Evolutionary conservation across 2,329 filamentous ascomycete species (phyloP).

Genomic region (Fusarium pininemorale): DNA sequence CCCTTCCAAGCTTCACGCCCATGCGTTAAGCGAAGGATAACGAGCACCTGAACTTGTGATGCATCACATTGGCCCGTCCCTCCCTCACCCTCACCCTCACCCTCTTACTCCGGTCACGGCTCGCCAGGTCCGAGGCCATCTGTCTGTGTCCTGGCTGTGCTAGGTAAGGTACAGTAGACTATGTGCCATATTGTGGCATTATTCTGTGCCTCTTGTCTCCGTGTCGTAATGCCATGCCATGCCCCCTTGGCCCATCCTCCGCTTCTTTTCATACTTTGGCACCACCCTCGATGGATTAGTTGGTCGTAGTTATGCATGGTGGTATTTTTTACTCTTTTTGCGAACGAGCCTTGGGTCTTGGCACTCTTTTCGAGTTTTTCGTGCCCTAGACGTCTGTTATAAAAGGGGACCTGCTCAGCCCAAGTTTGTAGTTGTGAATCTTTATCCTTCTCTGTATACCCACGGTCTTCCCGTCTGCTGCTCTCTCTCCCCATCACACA

Average conservation of each 20-base stretch:
- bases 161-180: too few species aligned
- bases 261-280: constrained; percentile 25
- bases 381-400: constrained; percentile 19
- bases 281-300: constrained; percentile 28
- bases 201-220: constrained; percentile 12
- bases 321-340: constrained; percentile 3
- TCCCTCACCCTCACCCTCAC: neutral
- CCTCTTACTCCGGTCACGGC: constrained; percentile 17
- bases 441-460: constrained; percentile 17
- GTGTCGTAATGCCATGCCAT: constrained; percentile 23
- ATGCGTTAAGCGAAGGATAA: constrained; percentile 22
- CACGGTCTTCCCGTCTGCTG: constrained; percentile 2
- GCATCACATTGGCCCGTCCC: constrained; percentile 32
- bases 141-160: neutral
- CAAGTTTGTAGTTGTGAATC: constrained; percentile 7
- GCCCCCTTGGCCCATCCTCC: constrained; percentile 10
- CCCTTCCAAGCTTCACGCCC: constrained; percentile 15
- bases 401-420: constrained; percentile 31
- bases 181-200: neutral
- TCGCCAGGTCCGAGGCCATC: neutral
- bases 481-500: neutral
- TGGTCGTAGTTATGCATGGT: constrained; percentile 23
- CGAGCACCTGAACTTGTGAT: constrained; percentile 25
- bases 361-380: constrained; percentile 15
- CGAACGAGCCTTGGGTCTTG: constrained; percentile 20